These are phyloP conservation scores for Boletus coccyginus DNA, from an alignment of 768 basidiomycete genomes.

Conservation along the genomic window DNA sequence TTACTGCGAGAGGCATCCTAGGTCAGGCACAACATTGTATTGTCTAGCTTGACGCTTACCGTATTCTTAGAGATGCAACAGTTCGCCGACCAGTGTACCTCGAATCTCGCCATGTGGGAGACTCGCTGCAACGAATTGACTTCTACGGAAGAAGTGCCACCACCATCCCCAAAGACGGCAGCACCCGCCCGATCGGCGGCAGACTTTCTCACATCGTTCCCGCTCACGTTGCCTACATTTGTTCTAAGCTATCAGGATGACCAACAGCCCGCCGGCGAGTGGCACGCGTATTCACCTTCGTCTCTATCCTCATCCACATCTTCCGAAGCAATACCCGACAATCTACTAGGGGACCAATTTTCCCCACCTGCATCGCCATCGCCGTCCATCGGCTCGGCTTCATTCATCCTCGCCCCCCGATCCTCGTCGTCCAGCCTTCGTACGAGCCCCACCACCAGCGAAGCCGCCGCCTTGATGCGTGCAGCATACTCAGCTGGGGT, in stretches of 20 bases:
- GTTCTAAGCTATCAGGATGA: conserved; percentile 29
- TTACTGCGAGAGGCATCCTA: conserved; percentile 70
- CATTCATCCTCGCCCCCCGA: conserved; percentile 25
- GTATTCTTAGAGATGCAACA: conserved; percentile 54
- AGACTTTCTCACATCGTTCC: conserved; percentile 53
- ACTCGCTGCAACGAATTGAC: conserved; percentile 43
- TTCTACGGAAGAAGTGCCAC: conserved; percentile 14
- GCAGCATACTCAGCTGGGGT: conserved; percentile 32
- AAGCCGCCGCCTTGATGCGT: conserved; percentile 27
- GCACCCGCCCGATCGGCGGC: conserved; percentile 35
- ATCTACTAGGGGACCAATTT: conserved; percentile 13
- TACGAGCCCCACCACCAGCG: conserved; percentile 14
- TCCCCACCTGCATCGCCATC: conserved; percentile 30
- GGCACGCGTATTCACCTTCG: conserved; percentile 29
- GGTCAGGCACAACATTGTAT: conserved; percentile 41
- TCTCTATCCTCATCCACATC: conserved; percentile 31
- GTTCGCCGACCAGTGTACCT: conserved; percentile 64
- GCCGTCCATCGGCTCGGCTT: conserved; percentile 27
- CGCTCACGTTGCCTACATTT: conserved; percentile 52
- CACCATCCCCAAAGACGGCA: conserved; percentile 3
- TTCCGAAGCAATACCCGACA: conserved; percentile 27
- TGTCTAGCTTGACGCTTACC: conserved; percentile 10
- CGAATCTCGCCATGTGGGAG: conserved; percentile 72
- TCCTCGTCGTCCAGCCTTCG: conserved; percentile 32
- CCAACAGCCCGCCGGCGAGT: conserved; percentile 20